A percentile compares a stretch with the other conserved stretches of the same genome.
phyloP scores from a whole-genome alignment of 257 asterid genomes.

The Craterostigma plantagineum region DNA sequence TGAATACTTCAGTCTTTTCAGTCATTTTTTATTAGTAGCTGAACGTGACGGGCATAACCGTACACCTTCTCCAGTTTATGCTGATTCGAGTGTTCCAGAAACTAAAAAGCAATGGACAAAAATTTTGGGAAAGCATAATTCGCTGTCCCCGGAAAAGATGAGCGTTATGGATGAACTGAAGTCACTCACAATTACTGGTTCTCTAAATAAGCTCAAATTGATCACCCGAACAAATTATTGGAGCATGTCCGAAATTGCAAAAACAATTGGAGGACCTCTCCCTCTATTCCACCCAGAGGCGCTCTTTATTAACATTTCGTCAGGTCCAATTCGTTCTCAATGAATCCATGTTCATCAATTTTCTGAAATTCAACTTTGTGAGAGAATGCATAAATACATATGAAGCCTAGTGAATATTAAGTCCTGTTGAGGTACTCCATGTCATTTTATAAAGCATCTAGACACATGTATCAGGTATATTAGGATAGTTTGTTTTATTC shows the following conservation, averaged over 20 bases:
- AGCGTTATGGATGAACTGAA: conserved; percentile 14
- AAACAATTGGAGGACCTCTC: conserved; percentile 58
- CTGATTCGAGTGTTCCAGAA: conserved; percentile 7
- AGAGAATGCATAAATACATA: no score
- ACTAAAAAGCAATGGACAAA: conserved; percentile 9
- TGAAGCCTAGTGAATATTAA: no score
- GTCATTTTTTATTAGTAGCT: conserved; percentile 29
- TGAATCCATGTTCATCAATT: background rate
- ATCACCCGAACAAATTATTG: conserved; percentile 23
- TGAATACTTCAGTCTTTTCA: conserved; percentile 50
- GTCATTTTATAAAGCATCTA: conserved; percentile 1
- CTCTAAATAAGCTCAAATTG: conserved; percentile 13
- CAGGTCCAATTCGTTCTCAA: conserved; percentile 43
- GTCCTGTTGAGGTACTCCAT: no score
- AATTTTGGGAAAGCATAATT: conserved; percentile 12
- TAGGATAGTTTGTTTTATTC: no score
- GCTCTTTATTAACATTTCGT: conserved; percentile 41
- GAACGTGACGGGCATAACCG: conserved; percentile 17
- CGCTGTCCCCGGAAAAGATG: conserved; percentile 14
- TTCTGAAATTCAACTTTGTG: background rate
- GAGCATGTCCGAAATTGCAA: conserved; percentile 65
- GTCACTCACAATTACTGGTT: conserved; percentile 14
- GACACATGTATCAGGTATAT: background rate
- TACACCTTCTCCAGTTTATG: conserved; percentile 10
- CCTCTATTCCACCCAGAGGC: conserved; percentile 76